phyloP scores from a whole-genome alignment of 2,329 filamentous ascomycete species.

The Monilinia fructicola region DNA sequence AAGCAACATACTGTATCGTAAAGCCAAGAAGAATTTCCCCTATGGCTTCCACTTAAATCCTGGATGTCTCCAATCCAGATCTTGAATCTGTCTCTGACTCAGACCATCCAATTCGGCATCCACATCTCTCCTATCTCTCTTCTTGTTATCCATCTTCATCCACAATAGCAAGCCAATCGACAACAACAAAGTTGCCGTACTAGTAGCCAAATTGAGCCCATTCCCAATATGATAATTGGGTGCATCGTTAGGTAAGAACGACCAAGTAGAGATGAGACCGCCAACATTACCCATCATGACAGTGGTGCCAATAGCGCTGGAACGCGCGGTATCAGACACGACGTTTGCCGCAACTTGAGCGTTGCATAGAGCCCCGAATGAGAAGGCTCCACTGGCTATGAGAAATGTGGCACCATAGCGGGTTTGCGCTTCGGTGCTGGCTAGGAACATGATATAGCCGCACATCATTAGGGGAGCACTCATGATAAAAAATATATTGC shows the following conservation, averaged over 20 bases:
- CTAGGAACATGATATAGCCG: constrained; percentile 71
- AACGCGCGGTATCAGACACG: constrained; percentile 67
- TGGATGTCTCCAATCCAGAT: constrained; percentile 67
- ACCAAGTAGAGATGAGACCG: constrained; percentile 65
- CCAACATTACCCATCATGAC: constrained; percentile 76
- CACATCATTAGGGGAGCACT: constrained; percentile 63
- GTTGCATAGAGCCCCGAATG: constrained; percentile 63
- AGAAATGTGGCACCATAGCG: constrained; percentile 72
- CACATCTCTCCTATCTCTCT: constrained; percentile 53
- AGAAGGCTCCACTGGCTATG: constrained; percentile 63
- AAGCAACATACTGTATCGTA: not conserved
- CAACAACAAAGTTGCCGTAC: constrained; percentile 54
- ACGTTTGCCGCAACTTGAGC: constrained; percentile 70
- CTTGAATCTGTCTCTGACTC: constrained; percentile 53
- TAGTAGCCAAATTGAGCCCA: constrained; percentile 65
- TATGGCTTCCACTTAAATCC: constrained; percentile 57
- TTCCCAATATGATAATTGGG: constrained; percentile 71
- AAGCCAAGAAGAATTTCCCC: not conserved
- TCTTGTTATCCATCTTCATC: constrained; percentile 63
- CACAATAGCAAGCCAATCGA: constrained; percentile 53
- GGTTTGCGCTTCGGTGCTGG: constrained; percentile 50
- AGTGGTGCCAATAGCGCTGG: constrained; percentile 57
- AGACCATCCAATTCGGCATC: constrained; percentile 57
- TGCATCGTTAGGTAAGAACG: constrained; percentile 60
- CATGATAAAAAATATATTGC: constrained; percentile 60